Evolutionary conservation across 2,329 filamentous ascomycete genomes (phyloP).

Genomic region (Fusarium sp.): DNA sequence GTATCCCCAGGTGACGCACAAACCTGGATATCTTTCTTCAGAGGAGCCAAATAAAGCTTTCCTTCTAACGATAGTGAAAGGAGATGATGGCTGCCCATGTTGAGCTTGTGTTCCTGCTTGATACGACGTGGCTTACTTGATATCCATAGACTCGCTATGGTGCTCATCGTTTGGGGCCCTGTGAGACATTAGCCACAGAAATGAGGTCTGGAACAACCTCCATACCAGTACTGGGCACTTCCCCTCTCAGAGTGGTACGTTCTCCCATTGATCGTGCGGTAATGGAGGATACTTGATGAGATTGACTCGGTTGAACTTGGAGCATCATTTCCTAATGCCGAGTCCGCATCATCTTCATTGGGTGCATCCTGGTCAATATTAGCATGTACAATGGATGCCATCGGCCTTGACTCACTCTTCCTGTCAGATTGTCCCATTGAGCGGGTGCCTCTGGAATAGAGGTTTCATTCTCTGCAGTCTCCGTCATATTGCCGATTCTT

Average conservation of each 20-base stretch:
- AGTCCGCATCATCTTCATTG: slow-evolving; percentile 21
- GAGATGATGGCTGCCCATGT: slow-evolving; percentile 12
- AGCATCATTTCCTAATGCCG: slow-evolving; percentile 30
- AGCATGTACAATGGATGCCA: rapidly evolving
- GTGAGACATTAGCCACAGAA: rapidly evolving
- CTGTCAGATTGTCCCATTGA: slow-evolving; percentile 18
- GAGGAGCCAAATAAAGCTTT: slow-evolving; percentile 28
- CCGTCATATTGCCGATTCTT: background rate
- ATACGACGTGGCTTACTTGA: slow-evolving; percentile 10
- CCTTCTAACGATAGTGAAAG: slow-evolving; percentile 23
- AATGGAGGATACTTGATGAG: slow-evolving; percentile 41
- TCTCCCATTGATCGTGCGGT: slow-evolving; percentile 41
- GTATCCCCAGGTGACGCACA: rapidly evolving
- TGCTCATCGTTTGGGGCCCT: slow-evolving; percentile 42
- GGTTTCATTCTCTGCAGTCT: background rate
- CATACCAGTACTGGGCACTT: slow-evolving; percentile 44
- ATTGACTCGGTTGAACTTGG: slow-evolving; percentile 44
- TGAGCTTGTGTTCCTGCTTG: background rate
- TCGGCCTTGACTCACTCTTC: background rate
- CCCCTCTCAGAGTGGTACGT: slow-evolving; percentile 44
- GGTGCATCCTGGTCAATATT: background rate
- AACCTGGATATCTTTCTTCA: slow-evolving; percentile 47
- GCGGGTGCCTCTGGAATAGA: background rate
- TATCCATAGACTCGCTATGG: slow-evolving; percentile 43
- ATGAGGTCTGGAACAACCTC: rapidly evolving